Percentiles rank a stretch among this genome's conserved stretches.
phyloP scores from a whole-genome alignment of 2,329 filamentous ascomycete genomes.

The Diaporthe ampelina region DNA sequence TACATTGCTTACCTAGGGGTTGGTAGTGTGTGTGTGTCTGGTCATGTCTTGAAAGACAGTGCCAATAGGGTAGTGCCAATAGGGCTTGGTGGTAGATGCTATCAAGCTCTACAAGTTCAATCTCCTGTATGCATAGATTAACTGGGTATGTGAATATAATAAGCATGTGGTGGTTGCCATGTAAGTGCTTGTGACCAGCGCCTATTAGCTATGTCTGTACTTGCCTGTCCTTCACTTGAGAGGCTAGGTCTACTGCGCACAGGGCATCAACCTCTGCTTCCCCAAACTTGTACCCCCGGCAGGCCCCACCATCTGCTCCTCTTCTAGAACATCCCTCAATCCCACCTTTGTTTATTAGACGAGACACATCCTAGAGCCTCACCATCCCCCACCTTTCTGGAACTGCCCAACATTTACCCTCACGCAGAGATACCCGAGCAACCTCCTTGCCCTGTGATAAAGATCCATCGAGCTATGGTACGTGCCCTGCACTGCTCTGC shows the following conservation, averaged over 20 bases:
- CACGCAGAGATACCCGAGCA: not conserved
- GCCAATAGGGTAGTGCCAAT: too few relatives aligned
- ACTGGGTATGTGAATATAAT: not conserved
- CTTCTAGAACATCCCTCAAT: constrained; percentile 29
- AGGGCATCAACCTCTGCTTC: not conserved
- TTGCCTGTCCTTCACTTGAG: not conserved
- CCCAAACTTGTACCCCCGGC: not conserved
- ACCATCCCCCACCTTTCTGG: not conserved
- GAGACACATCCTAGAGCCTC: constrained; percentile 9
- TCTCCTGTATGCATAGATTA: too few relatives aligned
- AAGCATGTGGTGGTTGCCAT: not conserved
- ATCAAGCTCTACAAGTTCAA: too few relatives aligned
- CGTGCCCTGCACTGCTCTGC: not conserved
- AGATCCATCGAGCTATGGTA: constrained; percentile 29
- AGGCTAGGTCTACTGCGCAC: not conserved
- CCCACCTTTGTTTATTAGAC: constrained; percentile 3
- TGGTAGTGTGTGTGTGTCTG: too few relatives aligned
- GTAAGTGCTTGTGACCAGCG: too few relatives aligned
- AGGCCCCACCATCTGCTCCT: constrained; percentile 18
- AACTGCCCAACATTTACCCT: not conserved
- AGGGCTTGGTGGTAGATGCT: too few relatives aligned
- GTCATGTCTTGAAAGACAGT: too few relatives aligned
- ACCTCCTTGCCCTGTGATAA: not conserved
- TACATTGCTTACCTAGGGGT: too few relatives aligned
- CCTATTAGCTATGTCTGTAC: not conserved